Conservation (phyloP, 495 filamentous ascomycete species). For the Xeromyces bisporus region DNA sequence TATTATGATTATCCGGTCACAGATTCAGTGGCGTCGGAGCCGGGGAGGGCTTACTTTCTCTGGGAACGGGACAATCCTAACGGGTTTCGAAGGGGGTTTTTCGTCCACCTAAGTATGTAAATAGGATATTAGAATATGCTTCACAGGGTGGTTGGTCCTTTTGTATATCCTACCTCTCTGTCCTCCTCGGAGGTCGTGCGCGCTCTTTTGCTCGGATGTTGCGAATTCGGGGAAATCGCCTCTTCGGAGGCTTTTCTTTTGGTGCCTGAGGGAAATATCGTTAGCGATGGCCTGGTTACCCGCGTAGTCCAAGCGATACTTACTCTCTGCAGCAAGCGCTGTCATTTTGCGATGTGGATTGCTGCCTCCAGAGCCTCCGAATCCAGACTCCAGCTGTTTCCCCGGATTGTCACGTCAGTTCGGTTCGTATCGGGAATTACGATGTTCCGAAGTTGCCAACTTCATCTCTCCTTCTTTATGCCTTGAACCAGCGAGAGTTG, state of each 20-base stretch:
- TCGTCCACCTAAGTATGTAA: constrained; percentile 13
- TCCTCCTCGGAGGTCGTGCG: constrained; percentile 37
- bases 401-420: too few species aligned
- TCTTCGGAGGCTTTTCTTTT: constrained; percentile 73
- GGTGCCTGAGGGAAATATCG: constrained; percentile 23
- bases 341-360: too few species aligned
- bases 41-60: constrained; percentile 61
- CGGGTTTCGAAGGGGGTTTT: constrained; percentile 17
- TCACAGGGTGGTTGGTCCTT: too few species aligned
- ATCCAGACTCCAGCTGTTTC: too few species aligned
- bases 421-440: too few species aligned
- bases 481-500: too few species aligned
- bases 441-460: too few species aligned
- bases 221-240: constrained; percentile 38
- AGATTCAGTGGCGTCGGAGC: background rate
- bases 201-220: constrained; percentile 41
- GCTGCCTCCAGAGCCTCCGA: too few species aligned
- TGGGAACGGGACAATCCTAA: constrained; percentile 57
- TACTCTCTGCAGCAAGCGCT: too few species aligned
- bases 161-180: too few species aligned
- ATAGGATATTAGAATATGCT: too few species aligned
- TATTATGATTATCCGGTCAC: constrained; percentile 1
- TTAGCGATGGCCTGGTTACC: constrained; percentile 2
- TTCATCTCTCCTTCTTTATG: too few species aligned
- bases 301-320: constrained; percentile 2